Percentiles rank a stretch among this genome's conserved stretches.
These are phyloP conservation scores for Rhamnella rubrinervis DNA, from an alignment of 331 rosid genomes.

Conservation along the genomic window DNA sequence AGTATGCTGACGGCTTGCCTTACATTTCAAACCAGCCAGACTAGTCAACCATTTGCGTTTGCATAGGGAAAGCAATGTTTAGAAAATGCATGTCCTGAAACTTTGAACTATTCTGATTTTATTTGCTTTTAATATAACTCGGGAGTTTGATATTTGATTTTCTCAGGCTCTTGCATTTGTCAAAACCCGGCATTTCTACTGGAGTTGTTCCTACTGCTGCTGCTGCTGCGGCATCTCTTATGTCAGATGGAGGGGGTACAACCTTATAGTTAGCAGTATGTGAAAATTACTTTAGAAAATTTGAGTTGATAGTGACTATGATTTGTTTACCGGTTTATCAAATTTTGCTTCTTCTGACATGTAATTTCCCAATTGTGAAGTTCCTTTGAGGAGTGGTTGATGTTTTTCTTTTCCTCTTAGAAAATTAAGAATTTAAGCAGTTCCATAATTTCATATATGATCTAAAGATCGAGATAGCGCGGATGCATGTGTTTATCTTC, in stretches of 20 bases:
- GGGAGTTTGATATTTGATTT: constrained; percentile 23
- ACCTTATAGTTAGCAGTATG: constrained; percentile 35
- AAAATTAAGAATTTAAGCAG: too few relatives aligned
- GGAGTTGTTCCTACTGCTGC: constrained; percentile 98
- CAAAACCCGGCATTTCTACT: constrained; percentile 87
- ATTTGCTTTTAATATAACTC: constrained; percentile 11
- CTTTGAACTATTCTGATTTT: neutral
- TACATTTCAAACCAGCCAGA: too few relatives aligned
- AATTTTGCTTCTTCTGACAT: too few relatives aligned
- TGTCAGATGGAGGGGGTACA: constrained; percentile 88
- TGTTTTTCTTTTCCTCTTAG: too few relatives aligned
- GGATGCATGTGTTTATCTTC: too few relatives aligned
- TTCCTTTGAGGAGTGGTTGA: too few relatives aligned
- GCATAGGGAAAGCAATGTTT: neutral
- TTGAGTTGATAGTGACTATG: too few relatives aligned
- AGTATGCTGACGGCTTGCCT: neutral
- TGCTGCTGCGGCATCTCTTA: constrained; percentile 89
- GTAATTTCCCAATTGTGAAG: too few relatives aligned
- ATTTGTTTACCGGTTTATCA: too few relatives aligned
- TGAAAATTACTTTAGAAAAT: too few relatives aligned
- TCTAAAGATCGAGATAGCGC: too few relatives aligned
- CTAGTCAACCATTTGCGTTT: neutral
- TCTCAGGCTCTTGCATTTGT: constrained; percentile 90
- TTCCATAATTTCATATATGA: neutral
- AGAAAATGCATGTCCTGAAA: constrained; percentile 9